A percentile compares a stretch with the other conserved stretches of the same genome.
Evolutionary conservation across 805 yeast genomes (phyloP).

Genomic region (Isabelozyma rhagii): DNA sequence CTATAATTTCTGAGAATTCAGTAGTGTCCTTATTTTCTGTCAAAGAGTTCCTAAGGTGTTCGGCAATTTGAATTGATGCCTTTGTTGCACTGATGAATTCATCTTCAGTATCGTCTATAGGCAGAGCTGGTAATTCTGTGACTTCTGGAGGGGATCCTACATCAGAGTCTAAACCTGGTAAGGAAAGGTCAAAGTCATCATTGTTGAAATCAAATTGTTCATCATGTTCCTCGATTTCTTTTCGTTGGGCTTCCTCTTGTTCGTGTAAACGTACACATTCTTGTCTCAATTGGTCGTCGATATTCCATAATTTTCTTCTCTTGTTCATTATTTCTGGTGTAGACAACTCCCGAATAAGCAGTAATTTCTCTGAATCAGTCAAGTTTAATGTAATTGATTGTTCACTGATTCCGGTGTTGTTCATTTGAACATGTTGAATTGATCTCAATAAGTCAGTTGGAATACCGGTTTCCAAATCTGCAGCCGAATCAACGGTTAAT

Average conservation of each 20-base stretch:
- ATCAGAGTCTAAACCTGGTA: slow-evolving; percentile 15
- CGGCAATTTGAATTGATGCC: slow-evolving; percentile 55
- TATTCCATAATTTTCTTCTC: slow-evolving; percentile 26
- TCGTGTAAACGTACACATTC: slow-evolving; percentile 25
- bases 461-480: slow-evolving; percentile 44
- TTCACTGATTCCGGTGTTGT: slow-evolving; percentile 12
- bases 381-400: slow-evolving; percentile 24
- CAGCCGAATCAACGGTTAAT: slow-evolving; percentile 42
- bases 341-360: slow-evolving; percentile 31
- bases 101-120: slow-evolving; percentile 11
- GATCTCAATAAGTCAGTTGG: slow-evolving; percentile 29
- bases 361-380: slow-evolving; percentile 29
- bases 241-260: slow-evolving; percentile 11
- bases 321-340: slow-evolving; percentile 22
- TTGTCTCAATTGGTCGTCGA: slow-evolving; percentile 27
- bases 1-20: slow-evolving; percentile 38
- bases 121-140: background rate
- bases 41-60: slow-evolving; percentile 36
- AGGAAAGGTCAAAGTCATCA: slow-evolving; percentile 17
- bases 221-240: slow-evolving; percentile 15
- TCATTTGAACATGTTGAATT: slow-evolving; percentile 24
- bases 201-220: slow-evolving; percentile 14
- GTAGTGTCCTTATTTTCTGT: slow-evolving; percentile 15
- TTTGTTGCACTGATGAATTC: slow-evolving; percentile 33
- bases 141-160: background rate